Percentiles rank a stretch among this genome's conserved stretches.
Evolutionary conservation across 495 filamentous ascomycete genomes (phyloP).

Genomic region (Bryoglossum gracile): DNA sequence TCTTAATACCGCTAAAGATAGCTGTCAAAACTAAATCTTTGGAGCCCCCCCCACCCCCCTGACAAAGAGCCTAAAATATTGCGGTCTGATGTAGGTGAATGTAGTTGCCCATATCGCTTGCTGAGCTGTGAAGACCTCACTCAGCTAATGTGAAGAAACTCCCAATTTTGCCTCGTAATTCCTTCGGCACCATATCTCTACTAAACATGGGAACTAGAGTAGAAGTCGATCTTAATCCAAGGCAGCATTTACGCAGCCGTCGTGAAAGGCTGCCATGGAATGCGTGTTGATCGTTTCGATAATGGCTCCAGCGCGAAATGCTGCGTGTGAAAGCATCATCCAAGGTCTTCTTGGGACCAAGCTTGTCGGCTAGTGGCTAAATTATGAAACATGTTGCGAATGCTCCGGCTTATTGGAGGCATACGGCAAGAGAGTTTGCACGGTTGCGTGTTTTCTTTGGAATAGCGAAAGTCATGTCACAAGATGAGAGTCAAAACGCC

Average conservation of each 20-base stretch:
- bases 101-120: conserved; percentile 35
- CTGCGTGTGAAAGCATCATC: conserved; percentile 27
- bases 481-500: conserved; percentile 31
- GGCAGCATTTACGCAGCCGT: conserved; percentile 38
- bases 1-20: conserved; percentile 44
- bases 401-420: conserved; percentile 23
- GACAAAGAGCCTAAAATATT: conserved; percentile 51
- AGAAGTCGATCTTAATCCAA: conserved; percentile 45
- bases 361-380: conserved; percentile 32
- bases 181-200: conserved; percentile 48
- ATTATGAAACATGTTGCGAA: conserved; percentile 33
- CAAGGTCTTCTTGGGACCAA: conserved; percentile 30
- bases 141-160: conserved; percentile 25
- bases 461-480: conserved; percentile 34
- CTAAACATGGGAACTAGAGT: conserved; percentile 39
- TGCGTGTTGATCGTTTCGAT: conserved; percentile 36
- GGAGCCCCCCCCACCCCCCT: conserved; percentile 34
- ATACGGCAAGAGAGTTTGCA: conserved; percentile 21
- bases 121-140: conserved; percentile 42
- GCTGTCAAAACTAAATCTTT: conserved; percentile 40
- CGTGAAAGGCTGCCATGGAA: conserved; percentile 31
- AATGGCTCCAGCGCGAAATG: conserved; percentile 31
- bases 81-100: conserved; percentile 62
- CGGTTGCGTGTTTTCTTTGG: conserved; percentile 13
- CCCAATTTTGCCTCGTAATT: conserved; percentile 42